Percentiles rank a stretch among this genome's conserved stretches.
Evolutionary conservation across 1,284 basidiomycete genomes (phyloP).

Genomic region (Ganoderma leucocontextum): DNA sequence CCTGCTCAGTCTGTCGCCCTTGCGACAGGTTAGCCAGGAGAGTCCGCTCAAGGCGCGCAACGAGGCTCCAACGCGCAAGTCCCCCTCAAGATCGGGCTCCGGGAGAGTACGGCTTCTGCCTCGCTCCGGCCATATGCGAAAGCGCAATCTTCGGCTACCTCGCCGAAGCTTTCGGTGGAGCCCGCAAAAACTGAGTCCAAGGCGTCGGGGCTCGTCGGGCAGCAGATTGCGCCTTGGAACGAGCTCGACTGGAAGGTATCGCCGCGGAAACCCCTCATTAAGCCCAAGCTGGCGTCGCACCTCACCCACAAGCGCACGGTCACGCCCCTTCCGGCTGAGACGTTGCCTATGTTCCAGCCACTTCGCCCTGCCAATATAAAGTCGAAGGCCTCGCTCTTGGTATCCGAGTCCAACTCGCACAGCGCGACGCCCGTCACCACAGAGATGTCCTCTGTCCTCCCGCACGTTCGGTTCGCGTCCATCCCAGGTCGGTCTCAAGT

Average conservation of each 20-base stretch:
- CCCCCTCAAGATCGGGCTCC: constrained; percentile 39
- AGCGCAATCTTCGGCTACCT: constrained; percentile 43
- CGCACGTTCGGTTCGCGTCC: constrained; percentile 63
- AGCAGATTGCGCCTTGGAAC: constrained; percentile 73
- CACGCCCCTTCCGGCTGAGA: no score
- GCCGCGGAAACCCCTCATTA: constrained; percentile 48
- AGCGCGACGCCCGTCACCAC: no score
- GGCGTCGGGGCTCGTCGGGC: constrained; percentile 49
- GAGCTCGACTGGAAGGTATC: constrained; percentile 57
- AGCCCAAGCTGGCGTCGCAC: constrained; percentile 37
- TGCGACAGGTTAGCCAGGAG: constrained; percentile 35
- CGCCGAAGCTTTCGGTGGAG: constrained; percentile 9
- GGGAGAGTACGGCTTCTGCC: constrained; percentile 54
- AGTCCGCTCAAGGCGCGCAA: constrained; percentile 51
- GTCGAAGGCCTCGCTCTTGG: no score
- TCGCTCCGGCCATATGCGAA: constrained; percentile 71
- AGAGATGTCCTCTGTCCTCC: no score
- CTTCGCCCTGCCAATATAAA: no score
- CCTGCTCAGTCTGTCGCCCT: constrained; percentile 46
- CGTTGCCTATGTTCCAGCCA: no score
- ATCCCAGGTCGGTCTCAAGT: constrained; percentile 42
- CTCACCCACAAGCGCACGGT: no score
- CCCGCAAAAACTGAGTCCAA: constrained; percentile 26
- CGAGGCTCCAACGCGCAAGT: constrained; percentile 27
- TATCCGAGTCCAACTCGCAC: no score